Conservation (phyloP, 1,139 yeast species). For the Saccharomyces hybrid region DNA sequence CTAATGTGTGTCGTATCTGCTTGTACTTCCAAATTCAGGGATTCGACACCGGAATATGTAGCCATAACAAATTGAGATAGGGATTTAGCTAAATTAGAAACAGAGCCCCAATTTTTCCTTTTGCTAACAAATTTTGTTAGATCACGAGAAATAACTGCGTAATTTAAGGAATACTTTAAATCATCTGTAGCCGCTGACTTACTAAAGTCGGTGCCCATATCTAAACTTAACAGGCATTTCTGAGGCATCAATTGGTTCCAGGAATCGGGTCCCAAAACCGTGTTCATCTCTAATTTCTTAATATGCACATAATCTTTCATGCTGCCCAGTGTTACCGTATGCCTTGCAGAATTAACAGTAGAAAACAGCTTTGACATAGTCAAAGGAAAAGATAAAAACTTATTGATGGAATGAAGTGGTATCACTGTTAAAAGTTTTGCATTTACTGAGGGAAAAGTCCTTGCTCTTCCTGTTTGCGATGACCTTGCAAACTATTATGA, state of each 20-base stretch:
- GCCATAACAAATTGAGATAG: conserved; percentile 44
- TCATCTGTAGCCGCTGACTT: conserved; percentile 71
- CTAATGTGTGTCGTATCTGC: conserved; percentile 40
- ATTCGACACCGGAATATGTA: conserved; percentile 25
- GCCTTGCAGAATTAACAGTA: conserved; percentile 1
- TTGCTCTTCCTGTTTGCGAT: neutral
- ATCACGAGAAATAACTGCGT: conserved; percentile 71
- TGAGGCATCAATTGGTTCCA: conserved; percentile 69
- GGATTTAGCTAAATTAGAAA: conserved; percentile 50
- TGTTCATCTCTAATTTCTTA: conserved; percentile 49
- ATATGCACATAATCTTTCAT: conserved; percentile 48
- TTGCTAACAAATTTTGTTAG: conserved; percentile 15
- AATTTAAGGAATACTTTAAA: conserved; percentile 71
- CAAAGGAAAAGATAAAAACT: neutral
- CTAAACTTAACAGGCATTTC: conserved; percentile 54
- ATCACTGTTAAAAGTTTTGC: neutral
- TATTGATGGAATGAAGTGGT: neutral
- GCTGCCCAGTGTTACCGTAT: neutral
- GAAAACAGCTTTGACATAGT: conserved; percentile 4
- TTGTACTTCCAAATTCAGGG: conserved; percentile 14
- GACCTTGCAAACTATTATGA: neutral
- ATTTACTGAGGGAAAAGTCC: neutral
- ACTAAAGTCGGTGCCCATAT: conserved; percentile 59
- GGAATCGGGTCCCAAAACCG: conserved; percentile 66
- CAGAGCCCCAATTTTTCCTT: conserved; percentile 37